Conservation (phyloP, 75 land plant genomes). For the Ceratopteris richardii region DNA sequence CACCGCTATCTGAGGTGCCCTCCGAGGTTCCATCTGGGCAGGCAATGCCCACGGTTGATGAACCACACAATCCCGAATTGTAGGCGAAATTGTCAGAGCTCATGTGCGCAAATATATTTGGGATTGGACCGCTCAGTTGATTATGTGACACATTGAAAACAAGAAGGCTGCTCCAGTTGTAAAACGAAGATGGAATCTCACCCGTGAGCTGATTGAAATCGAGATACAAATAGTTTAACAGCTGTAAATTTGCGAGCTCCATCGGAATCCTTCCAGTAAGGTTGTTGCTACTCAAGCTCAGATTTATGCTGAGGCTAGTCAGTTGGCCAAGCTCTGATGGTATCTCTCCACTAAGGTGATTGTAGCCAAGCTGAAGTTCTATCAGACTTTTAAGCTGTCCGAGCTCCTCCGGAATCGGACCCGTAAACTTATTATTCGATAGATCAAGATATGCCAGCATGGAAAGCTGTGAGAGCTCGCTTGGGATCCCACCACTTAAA, state of each 20-base stretch:
- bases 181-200: conserved; percentile 46
- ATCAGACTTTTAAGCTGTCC: conserved; percentile 58
- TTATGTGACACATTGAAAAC: conserved; percentile 69
- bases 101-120: conserved; percentile 51
- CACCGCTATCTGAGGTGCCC: too few species aligned
- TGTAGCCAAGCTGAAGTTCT: conserved; percentile 68
- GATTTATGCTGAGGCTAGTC: conserved; percentile 46
- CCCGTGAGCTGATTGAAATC: conserved; percentile 54
- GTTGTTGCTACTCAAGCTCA: conserved; percentile 59
- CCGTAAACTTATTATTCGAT: conserved; percentile 56
- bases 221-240: conserved; percentile 42
- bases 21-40: conserved; percentile 4
- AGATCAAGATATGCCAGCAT: conserved; percentile 48
- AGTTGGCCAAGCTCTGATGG: conserved; percentile 52
- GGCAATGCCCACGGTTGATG: neutral
- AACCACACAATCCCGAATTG: conserved; percentile 52
- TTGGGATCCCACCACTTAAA: conserved; percentile 39
- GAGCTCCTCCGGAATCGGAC: conserved; percentile 46
- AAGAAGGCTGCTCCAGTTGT: conserved; percentile 11
- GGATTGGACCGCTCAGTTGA: conserved; percentile 67
- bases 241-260: conserved; percentile 48
- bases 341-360: conserved; percentile 47
- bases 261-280: conserved; percentile 52
- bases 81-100: conserved; percentile 38
- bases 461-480: conserved; percentile 44